Evolutionary conservation across 805 yeast species (phyloP), one percentile per base, ranked within the genome.

Genomic region (Debaryomyces prosopidis): DNA sequence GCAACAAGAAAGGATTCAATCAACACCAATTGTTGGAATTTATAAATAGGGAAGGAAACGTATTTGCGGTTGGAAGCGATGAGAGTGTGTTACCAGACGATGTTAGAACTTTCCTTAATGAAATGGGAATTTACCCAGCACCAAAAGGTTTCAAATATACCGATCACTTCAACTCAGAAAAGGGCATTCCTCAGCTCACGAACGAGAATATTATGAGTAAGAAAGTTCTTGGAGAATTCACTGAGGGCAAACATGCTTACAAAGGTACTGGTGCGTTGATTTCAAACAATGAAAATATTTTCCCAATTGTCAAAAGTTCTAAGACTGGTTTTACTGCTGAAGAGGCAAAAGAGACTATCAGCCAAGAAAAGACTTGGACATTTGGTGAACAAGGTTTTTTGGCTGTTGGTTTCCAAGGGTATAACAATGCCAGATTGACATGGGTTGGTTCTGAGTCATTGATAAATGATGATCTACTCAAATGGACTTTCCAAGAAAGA

Each of bases 91-190:
- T 64, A 41, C 75, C 76, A 5, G 76, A 71, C 14, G 65, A 60
- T 17, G 66, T 86, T 28, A 80, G 89, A 48, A 69, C 77, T 2
- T 84, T 86, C 56, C 76, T 89, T 52, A 80, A 82, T 57, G 89
- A 91, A 61, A 67, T 91, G 52, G 99, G 97, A 27, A 83, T 94
- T 42, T 80, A 74, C 57, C 87, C 97, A 46, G 79, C 94, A 40
- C 95, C 96, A 47, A 86, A 81, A 59, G 84, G 81, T 41, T 82
- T 80, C 62, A 63, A 71, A 43, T 68, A 85, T 36, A 63, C 75
- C 6, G 96, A 90, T 63, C 84, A 86, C 63, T 89, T 89, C 68
- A 60, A 64, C 46, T 54, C 57, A 20, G 64, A 55, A 15, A 57
- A 56, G 16, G 57, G 53, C 28, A 53, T 50, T 44, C 49, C 80